phyloP scores from a whole-genome alignment of 805 yeast genomes.

The Nakazawaea ambrosiae region DNA sequence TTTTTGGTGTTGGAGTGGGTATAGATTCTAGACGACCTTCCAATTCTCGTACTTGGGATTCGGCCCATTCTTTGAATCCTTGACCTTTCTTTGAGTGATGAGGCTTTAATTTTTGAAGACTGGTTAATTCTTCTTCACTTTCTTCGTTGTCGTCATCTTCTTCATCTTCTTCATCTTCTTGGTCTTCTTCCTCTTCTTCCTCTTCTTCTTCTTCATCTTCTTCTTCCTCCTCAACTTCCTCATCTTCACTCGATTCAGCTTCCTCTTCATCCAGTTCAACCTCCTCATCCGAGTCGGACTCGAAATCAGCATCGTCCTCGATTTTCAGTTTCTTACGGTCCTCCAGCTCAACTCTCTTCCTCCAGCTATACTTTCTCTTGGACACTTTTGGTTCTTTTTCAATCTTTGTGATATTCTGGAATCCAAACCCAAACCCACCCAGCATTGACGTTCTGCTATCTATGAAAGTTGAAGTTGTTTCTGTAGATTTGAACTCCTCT shows the following conservation, averaged over 20 bases:
- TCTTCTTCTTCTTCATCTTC: conserved; percentile 19
- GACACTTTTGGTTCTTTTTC: conserved; percentile 35
- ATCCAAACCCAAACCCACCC: conserved; percentile 71
- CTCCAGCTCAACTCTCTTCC: conserved; percentile 45
- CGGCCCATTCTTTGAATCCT: conserved; percentile 87
- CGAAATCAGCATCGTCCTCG: conserved; percentile 62
- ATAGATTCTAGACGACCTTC: conserved; percentile 50
- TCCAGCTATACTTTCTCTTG: conserved; percentile 72
- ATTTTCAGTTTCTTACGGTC: conserved; percentile 29
- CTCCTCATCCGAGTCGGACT: conserved; percentile 23
- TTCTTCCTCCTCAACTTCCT: conserved; percentile 15
- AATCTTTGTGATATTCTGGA: conserved; percentile 45
- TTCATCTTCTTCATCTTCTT: conserved; percentile 24
- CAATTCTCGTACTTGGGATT: conserved; percentile 53
- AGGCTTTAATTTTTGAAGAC: conserved; percentile 27
- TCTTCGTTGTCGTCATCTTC: conserved; percentile 27
- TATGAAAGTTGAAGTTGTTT: conserved; percentile 38
- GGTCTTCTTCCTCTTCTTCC: conserved; percentile 21
- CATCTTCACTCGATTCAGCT: conserved; percentile 12
- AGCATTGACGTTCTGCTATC: conserved; percentile 66
- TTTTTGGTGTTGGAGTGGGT: conserved; percentile 44
- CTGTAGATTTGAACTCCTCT: conserved; percentile 7
- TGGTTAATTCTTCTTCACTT: conserved; percentile 25
- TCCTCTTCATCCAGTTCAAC: conserved; percentile 15
- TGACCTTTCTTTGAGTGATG: conserved; percentile 44